Conservation (phyloP, 805 yeast genomes). For the Saccharomycopsis sp. region DNA sequence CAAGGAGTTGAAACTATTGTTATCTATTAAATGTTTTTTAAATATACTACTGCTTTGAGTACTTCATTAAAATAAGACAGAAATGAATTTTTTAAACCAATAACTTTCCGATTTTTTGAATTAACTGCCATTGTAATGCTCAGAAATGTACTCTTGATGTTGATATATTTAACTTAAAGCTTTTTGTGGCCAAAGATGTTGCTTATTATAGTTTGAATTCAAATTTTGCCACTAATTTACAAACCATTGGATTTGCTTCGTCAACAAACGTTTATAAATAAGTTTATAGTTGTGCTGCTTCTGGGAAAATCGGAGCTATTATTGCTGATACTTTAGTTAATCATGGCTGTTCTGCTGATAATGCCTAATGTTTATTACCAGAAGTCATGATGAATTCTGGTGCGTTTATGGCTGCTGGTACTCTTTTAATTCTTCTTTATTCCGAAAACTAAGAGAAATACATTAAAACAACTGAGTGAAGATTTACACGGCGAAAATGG, state of each 20-base stretch:
- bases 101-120: too few species aligned
- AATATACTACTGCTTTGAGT: too few species aligned
- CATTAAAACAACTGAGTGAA: constrained; percentile 76
- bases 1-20: too few species aligned
- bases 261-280: constrained; percentile 57
- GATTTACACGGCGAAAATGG: constrained; percentile 73
- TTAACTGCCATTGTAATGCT: too few species aligned
- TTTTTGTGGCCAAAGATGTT: too few species aligned
- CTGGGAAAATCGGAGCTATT: constrained; percentile 88
- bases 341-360: constrained; percentile 60
- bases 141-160: too few species aligned
- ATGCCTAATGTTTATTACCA: constrained; percentile 68
- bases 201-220: constrained; percentile 85
- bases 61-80: too few species aligned
- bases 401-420: constrained; percentile 82
- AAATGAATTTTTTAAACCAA: too few species aligned
- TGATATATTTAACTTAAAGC: too few species aligned
- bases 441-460: constrained; percentile 89
- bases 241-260: constrained; percentile 77
- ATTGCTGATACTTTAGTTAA: constrained; percentile 77
- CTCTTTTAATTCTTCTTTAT: constrained; percentile 61
- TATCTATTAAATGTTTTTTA: too few species aligned
- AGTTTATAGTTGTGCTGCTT: constrained; percentile 68
- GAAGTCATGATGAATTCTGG: constrained; percentile 94
- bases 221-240: constrained; percentile 69